phyloP scores from a whole-genome alignment of 805 yeast genomes.

The Cyberlindnera americana region DNA sequence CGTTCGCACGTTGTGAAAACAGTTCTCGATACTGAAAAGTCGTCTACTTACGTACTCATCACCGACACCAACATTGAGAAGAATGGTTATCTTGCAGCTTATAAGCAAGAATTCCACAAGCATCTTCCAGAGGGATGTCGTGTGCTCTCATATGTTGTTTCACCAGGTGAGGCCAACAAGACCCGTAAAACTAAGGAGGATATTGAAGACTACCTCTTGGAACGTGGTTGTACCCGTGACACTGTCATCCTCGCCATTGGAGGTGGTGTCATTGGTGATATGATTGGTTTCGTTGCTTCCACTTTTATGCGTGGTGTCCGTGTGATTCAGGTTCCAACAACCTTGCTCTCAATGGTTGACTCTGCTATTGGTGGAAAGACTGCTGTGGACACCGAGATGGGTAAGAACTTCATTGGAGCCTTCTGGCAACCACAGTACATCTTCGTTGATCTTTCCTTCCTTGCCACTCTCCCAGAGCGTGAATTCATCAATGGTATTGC shows the following conservation, averaged over 20 bases:
- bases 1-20: constrained; percentile 70
- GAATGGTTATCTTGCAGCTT: constrained; percentile 55
- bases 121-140: constrained; percentile 53
- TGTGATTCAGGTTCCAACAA: constrained; percentile 91
- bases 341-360: constrained; percentile 94
- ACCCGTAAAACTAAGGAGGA: constrained; percentile 84
- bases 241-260: constrained; percentile 93
- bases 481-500: constrained; percentile 98
- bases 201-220: constrained; percentile 84
- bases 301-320: constrained; percentile 98
- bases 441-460: constrained; percentile 81
- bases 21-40: constrained; percentile 55
- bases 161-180: constrained; percentile 94
- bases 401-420: constrained; percentile 94
- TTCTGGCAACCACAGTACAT: constrained; percentile 95
- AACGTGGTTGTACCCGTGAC: constrained; percentile 90
- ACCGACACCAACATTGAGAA: constrained; percentile 79
- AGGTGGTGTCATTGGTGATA: constrained; percentile 98
- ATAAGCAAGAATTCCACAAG: constrained; percentile 40
- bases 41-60: constrained; percentile 89
- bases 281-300: constrained; percentile 99
- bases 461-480: constrained; percentile 84
- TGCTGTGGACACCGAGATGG: constrained; percentile 94
- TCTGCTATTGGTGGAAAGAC: constrained; percentile 98
- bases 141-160: constrained; percentile 65